phyloP scores from a whole-genome alignment of 176 grass and related monocot species.

The Tillandsia leiboldiana region DNA sequence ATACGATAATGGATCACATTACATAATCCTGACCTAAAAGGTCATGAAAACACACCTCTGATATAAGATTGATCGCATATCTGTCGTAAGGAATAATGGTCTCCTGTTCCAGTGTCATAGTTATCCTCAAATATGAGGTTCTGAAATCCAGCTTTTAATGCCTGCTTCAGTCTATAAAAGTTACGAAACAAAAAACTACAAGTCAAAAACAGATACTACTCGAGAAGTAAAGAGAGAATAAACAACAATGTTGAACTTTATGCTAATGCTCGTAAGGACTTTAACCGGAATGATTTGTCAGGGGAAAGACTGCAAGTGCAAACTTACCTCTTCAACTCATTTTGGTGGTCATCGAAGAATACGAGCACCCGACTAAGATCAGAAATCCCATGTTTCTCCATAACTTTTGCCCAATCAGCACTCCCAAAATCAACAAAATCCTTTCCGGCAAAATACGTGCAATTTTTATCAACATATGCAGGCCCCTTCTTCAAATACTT shows the following conservation, averaged over 20 bases:
- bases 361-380: slow-evolving; percentile 69
- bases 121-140: slow-evolving; percentile 98
- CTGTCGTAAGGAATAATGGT: slow-evolving; percentile 89
- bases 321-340: slow-evolving; percentile 68
- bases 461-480: slow-evolving; percentile 89
- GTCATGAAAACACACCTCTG: slow-evolving; percentile 39
- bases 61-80: slow-evolving; percentile 83
- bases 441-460: slow-evolving; percentile 83
- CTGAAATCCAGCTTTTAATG: slow-evolving; percentile 50
- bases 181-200: background rate
- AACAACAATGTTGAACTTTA: too few relatives aligned
- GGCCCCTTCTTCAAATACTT: slow-evolving; percentile 87
- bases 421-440: slow-evolving; percentile 81
- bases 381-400: slow-evolving; percentile 65
- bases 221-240: slow-evolving; percentile 2
- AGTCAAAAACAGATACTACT: background rate
- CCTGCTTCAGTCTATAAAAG: slow-evolving; percentile 52
- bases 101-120: slow-evolving; percentile 88
- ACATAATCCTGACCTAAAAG: background rate
- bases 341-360: slow-evolving; percentile 97
- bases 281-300: too few relatives aligned
- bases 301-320: background rate
- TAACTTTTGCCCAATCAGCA: slow-evolving; percentile 47
- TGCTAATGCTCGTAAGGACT: too few relatives aligned
- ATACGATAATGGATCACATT: too few relatives aligned